Percentiles rank a stretch among this genome's conserved stretches.
Conservation (phyloP, 1,139 yeast species). For the Yueomyces sp. region DNA sequence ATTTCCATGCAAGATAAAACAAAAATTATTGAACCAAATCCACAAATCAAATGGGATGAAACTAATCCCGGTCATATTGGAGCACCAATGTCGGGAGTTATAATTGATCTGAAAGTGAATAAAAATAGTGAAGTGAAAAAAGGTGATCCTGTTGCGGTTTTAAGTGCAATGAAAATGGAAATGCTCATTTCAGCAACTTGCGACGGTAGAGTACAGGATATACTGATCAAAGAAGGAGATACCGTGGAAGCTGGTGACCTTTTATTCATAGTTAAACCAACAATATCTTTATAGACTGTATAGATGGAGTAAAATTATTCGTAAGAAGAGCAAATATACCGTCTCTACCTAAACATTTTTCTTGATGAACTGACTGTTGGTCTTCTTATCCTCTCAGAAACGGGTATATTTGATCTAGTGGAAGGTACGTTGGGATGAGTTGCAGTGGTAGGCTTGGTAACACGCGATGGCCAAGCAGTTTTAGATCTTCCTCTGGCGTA, state of each 20-base stretch:
- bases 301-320: background rate
- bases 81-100: conserved; percentile 99
- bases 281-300: background rate
- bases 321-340: background rate
- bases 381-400: conserved; percentile 5
- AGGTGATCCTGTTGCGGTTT: conserved; percentile 91
- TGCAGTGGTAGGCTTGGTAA: too few species aligned
- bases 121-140: conserved; percentile 81
- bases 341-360: conserved; percentile 10
- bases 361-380: conserved; percentile 13
- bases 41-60: conserved; percentile 83
- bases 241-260: conserved; percentile 90
- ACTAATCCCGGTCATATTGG: conserved; percentile 88
- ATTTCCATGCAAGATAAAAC: conserved; percentile 83
- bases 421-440: background rate
- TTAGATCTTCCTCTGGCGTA: background rate
- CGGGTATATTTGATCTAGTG: conserved; percentile 7
- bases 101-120: conserved; percentile 85
- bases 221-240: conserved; percentile 78
- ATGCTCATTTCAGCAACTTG: conserved; percentile 94
- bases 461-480: background rate
- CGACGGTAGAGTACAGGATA: conserved; percentile 68
- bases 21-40: conserved; percentile 59
- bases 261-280: conserved; percentile 26
- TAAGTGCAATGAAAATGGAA: conserved; percentile 99